These are phyloP conservation scores for Angomonas deanei DNA, from an alignment of 208 protist species.

Conservation along the genomic window DNA sequence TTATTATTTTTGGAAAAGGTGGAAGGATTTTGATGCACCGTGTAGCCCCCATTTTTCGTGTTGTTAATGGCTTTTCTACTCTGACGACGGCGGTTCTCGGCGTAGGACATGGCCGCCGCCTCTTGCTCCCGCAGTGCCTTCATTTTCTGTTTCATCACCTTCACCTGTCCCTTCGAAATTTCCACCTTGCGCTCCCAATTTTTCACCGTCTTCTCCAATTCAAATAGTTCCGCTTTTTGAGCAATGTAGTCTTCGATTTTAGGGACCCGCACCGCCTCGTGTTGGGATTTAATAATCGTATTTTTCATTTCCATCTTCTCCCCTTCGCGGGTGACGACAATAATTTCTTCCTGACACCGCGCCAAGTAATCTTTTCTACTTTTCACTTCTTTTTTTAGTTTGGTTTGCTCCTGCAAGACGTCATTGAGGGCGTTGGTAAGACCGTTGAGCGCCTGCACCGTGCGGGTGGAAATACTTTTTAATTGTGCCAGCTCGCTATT, in stretches of 20 bases:
- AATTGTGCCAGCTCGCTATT: constrained; percentile 92
- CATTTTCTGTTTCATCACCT: constrained; percentile 58
- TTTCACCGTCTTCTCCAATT: constrained; percentile 77
- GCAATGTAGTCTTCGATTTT: constrained; percentile 93
- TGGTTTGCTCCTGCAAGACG: constrained; percentile 75
- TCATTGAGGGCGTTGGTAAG: constrained; percentile 86
- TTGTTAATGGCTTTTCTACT: not conserved
- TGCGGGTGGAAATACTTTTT: constrained; percentile 93
- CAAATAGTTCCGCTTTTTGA: constrained; percentile 90
- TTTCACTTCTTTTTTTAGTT: constrained; percentile 82
- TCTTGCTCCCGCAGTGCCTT: constrained; percentile 27
- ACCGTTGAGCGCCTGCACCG: constrained; percentile 88
- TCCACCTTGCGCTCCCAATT: constrained; percentile 92
- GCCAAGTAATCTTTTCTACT: constrained; percentile 71
- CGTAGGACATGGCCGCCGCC: constrained; percentile 29
- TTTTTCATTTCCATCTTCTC: constrained; percentile 67
- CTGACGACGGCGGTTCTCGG: not conserved
- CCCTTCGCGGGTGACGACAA: constrained; percentile 61
- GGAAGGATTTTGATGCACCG: not conserved
- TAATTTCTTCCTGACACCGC: constrained; percentile 54
- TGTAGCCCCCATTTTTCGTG: not conserved
- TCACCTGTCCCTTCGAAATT: constrained; percentile 79
- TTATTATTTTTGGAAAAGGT: not conserved
- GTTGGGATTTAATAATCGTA: constrained; percentile 60
- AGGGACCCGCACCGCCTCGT: constrained; percentile 87